phyloP scores from a whole-genome alignment of 345 rosid genomes.

The Streptanthus diversifolius region DNA sequence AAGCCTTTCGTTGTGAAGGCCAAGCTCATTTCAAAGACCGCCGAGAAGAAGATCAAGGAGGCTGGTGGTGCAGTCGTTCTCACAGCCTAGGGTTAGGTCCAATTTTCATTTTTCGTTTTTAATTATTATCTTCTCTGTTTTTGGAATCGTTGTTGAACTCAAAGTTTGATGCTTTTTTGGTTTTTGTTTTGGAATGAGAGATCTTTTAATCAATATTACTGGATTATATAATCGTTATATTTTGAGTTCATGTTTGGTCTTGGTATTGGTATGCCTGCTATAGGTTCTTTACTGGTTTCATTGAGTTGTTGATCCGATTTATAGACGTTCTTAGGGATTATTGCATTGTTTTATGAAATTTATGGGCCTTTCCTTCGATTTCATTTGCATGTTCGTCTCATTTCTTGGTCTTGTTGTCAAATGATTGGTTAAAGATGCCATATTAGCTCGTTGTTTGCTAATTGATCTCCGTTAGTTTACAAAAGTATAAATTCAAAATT shows the following conservation, averaged over 20 bases:
- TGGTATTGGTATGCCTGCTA: neutral
- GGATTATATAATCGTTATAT: neutral
- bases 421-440: neutral
- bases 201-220: constrained; percentile 11
- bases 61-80: constrained; percentile 61
- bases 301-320: neutral
- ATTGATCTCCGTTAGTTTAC: neutral
- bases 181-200: constrained; percentile 1
- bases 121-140: neutral
- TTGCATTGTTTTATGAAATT: neutral
- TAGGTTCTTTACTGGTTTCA: neutral
- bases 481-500: neutral
- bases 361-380: neutral
- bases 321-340: neutral
- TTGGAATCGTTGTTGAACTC: constrained; percentile 13
- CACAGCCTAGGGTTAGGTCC: constrained; percentile 33
- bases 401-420: neutral
- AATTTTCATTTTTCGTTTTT: neutral
- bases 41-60: constrained; percentile 72
- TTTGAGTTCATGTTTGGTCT: no score
- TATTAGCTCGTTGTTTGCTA: neutral
- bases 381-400: neutral
- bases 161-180: neutral
- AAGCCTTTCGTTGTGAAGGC: constrained; percentile 61
- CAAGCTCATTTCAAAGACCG: constrained; percentile 55